phyloP scores from a whole-genome alignment of 1,139 yeast species.

The Taphrina communis region DNA sequence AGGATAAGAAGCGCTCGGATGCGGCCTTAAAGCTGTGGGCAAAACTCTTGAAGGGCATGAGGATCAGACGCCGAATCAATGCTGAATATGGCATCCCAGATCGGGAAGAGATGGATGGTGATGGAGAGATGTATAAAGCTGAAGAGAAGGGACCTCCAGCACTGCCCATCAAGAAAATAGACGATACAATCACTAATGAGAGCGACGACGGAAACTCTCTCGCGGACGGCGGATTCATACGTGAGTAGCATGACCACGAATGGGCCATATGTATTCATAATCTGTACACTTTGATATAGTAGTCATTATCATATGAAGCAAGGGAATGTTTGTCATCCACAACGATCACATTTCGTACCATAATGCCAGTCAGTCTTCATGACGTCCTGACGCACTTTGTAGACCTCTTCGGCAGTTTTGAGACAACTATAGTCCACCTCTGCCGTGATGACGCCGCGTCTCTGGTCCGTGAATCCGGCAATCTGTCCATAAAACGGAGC shows the following conservation, averaged over 20 bases:
- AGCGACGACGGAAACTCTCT: background rate
- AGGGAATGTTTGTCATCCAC: conserved; percentile 4
- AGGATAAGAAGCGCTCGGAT: conserved; percentile 57
- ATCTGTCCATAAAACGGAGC: conserved; percentile 38
- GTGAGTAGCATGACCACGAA: background rate
- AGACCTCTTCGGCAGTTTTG: conserved; percentile 45
- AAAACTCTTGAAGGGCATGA: conserved; percentile 68
- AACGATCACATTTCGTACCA: conserved; percentile 12
- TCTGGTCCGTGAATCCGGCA: conserved; percentile 26
- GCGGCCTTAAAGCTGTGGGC: conserved; percentile 76
- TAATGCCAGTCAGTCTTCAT: conserved; percentile 45
- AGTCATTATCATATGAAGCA: background rate
- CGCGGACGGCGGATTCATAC: conserved; percentile 16
- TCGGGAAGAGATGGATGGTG: background rate
- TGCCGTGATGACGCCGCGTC: conserved; percentile 43
- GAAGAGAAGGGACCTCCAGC: conserved; percentile 6
- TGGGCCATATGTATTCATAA: background rate
- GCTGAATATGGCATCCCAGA: conserved; percentile 41
- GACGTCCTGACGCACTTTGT: conserved; percentile 44
- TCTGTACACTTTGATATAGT: background rate
- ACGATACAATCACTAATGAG: background rate
- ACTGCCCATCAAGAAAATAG: background rate
- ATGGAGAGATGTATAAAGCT: conserved; percentile 7
- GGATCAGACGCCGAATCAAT: conserved; percentile 65
- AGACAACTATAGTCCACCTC: conserved; percentile 41